Base-by-base conservation (phyloP, 2,329 filamentous ascomycete genomes). In the Gnomoniopsis smithogilvyi region DNA sequence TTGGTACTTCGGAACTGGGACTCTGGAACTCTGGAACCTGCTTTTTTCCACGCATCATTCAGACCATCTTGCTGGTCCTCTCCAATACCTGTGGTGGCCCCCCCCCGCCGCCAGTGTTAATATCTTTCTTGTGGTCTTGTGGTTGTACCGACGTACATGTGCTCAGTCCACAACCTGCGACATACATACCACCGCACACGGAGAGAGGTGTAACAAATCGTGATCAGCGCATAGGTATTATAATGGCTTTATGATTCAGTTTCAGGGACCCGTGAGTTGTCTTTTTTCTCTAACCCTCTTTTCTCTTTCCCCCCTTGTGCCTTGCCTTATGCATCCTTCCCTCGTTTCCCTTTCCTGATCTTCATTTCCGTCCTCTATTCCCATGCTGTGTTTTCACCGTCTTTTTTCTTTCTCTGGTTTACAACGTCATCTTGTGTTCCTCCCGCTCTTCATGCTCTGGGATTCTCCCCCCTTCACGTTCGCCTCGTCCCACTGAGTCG, bases 101-200 rank as follows among this genome's bases (percentile, higher is more conserved):
- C n/a, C 21, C 49, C 26, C 17, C 47, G n/a, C n/a, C n/a, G n/a
- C 59, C 47, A 36, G 48, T 46, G 19, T 11, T 49, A 41, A 59
- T 54, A 59, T 38, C 52, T 30, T 53, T 49, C n/a, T n/a, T n/a
- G n/a, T n/a, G n/a, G n/a, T n/a, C n/a, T 36, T 56, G 47, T 38
- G 33, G 21, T n/a, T 48, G 46, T 48, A 48, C 8, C 41, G 19
- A 46, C 54, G 51, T 54, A 59, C 59, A 61, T 61, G 59, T 51
- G 56, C 51, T 55, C 52, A 55, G 47, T 54, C 54, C 45, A 59
- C 55, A 51, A 55, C 46, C 59, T 61, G 59, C 59, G 56, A 61
- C 59, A 59, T 59, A 59, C 56, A 55, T 43, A 54, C 56, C 58
- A 48, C 54, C 59, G 59, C 14, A 21, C 12, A n/a, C 51, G 34